These are phyloP conservation scores for Cercospora zeae-maydis DNA, from an alignment of 2,329 filamentous ascomycete species.

Conservation along the genomic window DNA sequence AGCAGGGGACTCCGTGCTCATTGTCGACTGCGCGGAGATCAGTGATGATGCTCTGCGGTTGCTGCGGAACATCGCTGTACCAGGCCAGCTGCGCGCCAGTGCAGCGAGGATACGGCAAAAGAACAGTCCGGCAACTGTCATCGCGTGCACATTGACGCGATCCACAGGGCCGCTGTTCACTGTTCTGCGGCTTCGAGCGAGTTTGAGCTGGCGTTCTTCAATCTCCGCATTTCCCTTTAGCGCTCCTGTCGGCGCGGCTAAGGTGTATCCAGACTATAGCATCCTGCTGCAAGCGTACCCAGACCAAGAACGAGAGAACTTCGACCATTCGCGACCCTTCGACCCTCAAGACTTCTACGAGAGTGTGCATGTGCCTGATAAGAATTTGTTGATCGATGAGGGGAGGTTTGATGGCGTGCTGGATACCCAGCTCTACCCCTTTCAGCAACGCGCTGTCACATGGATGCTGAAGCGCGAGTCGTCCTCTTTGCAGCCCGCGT, in stretches of 20 bases:
- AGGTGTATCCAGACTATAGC: conserved; percentile 32
- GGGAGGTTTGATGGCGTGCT: conserved; percentile 23
- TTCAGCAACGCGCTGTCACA: conserved; percentile 65
- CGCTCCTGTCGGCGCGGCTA: conserved; percentile 23
- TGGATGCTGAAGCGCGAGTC: conserved; percentile 70
- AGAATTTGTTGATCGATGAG: conserved; percentile 30
- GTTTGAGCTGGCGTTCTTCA: conserved; percentile 32
- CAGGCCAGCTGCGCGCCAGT: conserved; percentile 16
- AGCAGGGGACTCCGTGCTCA: conserved; percentile 23
- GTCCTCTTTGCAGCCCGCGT: background rate
- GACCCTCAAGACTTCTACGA: conserved; percentile 63
- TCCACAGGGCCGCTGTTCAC: conserved; percentile 27
- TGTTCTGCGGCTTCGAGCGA: conserved; percentile 29
- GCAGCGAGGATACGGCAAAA: conserved; percentile 5
- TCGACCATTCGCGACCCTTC: conserved; percentile 37
- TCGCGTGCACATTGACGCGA: conserved; percentile 26
- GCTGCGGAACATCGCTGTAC: conserved; percentile 20
- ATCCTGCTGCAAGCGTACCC: conserved; percentile 25
- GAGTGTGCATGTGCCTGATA: conserved; percentile 60
- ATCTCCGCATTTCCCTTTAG: conserved; percentile 32
- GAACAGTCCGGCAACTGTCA: conserved; percentile 19
- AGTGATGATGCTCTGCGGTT: conserved; percentile 15
- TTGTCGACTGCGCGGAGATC: conserved; percentile 24
- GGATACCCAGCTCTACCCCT: conserved; percentile 58
- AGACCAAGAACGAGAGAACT: conserved; percentile 21